Conservation (phyloP, 2,329 filamentous ascomycete genomes). For the Alternaria gaisen region DNA sequence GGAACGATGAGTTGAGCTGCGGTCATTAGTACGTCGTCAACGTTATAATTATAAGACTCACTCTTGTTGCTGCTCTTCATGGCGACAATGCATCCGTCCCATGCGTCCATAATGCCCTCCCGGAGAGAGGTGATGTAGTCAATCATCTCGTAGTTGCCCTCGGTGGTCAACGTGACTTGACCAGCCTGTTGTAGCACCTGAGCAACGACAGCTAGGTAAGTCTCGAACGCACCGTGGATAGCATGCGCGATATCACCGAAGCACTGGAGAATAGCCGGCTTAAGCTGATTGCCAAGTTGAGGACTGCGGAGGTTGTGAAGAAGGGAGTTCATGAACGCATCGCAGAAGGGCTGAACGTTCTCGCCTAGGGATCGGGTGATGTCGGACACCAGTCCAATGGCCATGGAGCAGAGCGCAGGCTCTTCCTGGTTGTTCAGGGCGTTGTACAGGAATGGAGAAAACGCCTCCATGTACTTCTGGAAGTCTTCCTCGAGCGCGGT, state of each 20-base stretch:
- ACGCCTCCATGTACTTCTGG: constrained; percentile 96
- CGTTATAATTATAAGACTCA: constrained; percentile 53
- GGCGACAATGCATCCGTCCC: constrained; percentile 94
- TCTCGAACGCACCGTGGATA: constrained; percentile 90
- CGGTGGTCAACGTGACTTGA: constrained; percentile 77
- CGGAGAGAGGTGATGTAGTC: constrained; percentile 95
- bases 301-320: constrained; percentile 91
- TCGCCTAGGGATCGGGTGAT: constrained; percentile 91
- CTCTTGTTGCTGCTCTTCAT: constrained; percentile 86
- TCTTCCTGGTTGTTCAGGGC: constrained; percentile 96
- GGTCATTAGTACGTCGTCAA: constrained; percentile 36
- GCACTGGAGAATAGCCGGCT: constrained; percentile 96
- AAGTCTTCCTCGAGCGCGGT: constrained; percentile 93
- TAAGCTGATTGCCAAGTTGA: constrained; percentile 92
- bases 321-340: constrained; percentile 97
- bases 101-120: constrained; percentile 98
- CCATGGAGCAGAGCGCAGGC: constrained; percentile 92
- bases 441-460: constrained; percentile 90
- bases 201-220: constrained; percentile 89
- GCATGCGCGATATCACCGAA: constrained; percentile 98
- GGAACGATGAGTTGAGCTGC: constrained; percentile 75
- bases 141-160: constrained; percentile 92
- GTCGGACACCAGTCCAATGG: constrained; percentile 95
- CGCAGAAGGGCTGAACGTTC: constrained; percentile 92
- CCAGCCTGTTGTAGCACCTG: constrained; percentile 94